Conservation (phyloP, 345 rosid species). For the Melaleuca quinquenervia region DNA sequence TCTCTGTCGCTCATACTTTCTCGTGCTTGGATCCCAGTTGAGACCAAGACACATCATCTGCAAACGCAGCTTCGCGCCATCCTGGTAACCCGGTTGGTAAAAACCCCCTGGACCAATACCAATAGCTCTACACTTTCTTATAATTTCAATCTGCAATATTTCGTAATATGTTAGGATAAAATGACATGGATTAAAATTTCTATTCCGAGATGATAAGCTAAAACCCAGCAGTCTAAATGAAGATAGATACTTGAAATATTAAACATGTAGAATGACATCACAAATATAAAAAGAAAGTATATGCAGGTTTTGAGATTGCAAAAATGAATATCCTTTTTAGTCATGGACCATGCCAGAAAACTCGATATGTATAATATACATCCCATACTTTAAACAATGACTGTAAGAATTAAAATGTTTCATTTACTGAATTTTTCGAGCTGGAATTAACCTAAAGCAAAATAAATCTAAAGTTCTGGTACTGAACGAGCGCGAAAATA, state of each 20-base stretch:
- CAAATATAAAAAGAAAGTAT: background rate
- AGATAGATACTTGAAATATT: background rate
- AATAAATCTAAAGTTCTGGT: background rate
- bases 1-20: conserved; percentile 16
- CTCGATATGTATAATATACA: background rate
- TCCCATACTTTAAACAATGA: background rate
- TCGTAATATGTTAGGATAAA: background rate
- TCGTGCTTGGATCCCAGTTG: conserved; percentile 39
- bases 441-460: background rate
- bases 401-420: background rate
- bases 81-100: conserved; percentile 37
- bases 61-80: conserved; percentile 37
- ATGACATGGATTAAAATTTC: background rate
- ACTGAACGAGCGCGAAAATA: background rate
- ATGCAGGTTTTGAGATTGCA: background rate
- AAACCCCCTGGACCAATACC: conserved; percentile 39
- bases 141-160: conserved; percentile 31
- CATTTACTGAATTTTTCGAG: background rate
- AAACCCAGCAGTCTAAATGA: background rate
- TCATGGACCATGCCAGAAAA: background rate
- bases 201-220: background rate
- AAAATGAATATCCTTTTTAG: background rate
- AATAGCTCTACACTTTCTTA: conserved; percentile 30
- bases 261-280: background rate
- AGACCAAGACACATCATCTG: conserved; percentile 61